Base-by-base conservation (phyloP, 805 yeast species). In the Wickerhamomyces rabaulensis region DNA sequence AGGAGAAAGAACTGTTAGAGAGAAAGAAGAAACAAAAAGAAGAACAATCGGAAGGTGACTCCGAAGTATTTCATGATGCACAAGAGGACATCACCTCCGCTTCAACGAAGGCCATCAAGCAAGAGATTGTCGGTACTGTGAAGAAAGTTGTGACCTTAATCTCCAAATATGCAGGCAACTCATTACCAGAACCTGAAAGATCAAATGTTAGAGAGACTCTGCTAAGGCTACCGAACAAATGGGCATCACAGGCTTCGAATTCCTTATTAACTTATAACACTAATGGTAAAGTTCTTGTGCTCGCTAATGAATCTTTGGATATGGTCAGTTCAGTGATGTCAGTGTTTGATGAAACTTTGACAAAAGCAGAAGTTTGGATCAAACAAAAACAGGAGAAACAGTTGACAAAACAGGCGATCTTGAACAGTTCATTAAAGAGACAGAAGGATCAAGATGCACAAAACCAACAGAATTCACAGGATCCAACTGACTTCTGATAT, bases 251-350 rank as follows among this genome's bases (percentile, higher is more conserved):
- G 29, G 44, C 60, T 19, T 46, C 59, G 25, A 37, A 40, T 27
- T 44, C 55, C 1, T 42, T 48, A 15, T 35, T 56, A 3, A 50
- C 50, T 3, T 52, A 52, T 23, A 58, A 73, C 52, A 68, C 78
- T 9, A 86, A 88, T 60, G 88, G 87, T 20, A 80, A 84, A 52
- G 87, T 89, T 1, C 67, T 94, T 22, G 75, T 86, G 6, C 71
- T 92, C 50, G 97, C 98, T 0, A 84, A 85, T 53, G 99, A 94
- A 64, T 84, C 96, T 0, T 68, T 92, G 41, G 94, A 86, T 39
- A 58, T 91, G 89, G 84, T 92, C 33, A 76, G 83, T 37, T 85
- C 86, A 47, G 83, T 92, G 17, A 89, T 90, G 53, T 76, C 75
- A 43, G 91, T 91, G 7, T 89, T 95, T 55, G 92, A 87, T 60